These are phyloP conservation scores for Vaccinium macrocarpon DNA, from an alignment of 148 eudicot species.

Conservation along the genomic window DNA sequence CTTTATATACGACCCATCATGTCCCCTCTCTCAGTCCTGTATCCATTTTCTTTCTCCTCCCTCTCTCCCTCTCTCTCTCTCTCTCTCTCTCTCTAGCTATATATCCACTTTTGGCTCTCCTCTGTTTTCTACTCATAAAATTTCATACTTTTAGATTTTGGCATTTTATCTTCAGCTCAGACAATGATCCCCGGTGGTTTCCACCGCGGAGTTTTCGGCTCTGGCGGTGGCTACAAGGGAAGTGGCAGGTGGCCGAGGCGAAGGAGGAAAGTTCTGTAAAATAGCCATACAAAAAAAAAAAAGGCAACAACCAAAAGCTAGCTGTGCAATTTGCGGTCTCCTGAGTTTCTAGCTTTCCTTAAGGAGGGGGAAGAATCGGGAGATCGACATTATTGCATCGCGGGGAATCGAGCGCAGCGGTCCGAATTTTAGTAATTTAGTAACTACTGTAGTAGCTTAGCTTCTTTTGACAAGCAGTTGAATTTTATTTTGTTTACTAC, in stretches of 20 bases:
- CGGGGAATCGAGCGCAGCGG: constrained; percentile 98
- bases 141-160: neutral
- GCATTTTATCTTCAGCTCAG: neutral
- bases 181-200: constrained; percentile 12
- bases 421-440: constrained; percentile 48
- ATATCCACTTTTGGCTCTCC: neutral
- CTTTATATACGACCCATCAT: constrained; percentile 56
- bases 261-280: constrained; percentile 11
- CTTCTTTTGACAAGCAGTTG: neutral
- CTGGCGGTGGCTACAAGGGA: constrained; percentile 14
- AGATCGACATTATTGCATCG: constrained; percentile 72
- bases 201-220: constrained; percentile 5
- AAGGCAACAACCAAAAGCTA: constrained; percentile 28
- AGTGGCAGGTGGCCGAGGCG: constrained; percentile 22
- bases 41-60: neutral
- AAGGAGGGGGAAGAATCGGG: constrained; percentile 40
- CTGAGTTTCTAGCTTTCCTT: constrained; percentile 40
- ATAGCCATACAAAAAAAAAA: neutral
- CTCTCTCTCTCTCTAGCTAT: neutral
- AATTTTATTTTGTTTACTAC: neutral
- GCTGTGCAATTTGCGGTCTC: constrained; percentile 75
- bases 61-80: neutral
- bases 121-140: neutral
- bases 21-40: constrained; percentile 22
- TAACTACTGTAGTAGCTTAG: neutral